Conservation (phyloP, 371 early-diverging fungal genomes). For the Mucor circinelloides region DNA sequence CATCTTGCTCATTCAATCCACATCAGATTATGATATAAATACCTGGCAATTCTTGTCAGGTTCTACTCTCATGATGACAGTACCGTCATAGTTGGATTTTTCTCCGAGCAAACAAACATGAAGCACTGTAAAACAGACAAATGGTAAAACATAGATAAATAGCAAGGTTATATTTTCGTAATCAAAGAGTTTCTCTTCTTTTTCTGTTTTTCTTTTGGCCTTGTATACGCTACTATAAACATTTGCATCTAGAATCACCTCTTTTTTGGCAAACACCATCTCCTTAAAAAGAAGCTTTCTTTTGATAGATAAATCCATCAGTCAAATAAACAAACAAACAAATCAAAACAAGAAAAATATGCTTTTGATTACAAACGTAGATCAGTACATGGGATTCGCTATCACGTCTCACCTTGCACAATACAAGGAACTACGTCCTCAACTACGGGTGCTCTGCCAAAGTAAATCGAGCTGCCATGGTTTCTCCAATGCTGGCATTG, state of each 20-base stretch:
- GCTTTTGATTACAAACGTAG: constrained; percentile 46
- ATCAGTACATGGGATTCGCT: constrained; percentile 45
- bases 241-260: not conserved
- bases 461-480: constrained; percentile 26
- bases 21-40: not conserved
- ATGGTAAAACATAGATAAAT: constrained; percentile 8
- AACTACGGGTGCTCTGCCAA: constrained; percentile 37
- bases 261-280: not conserved
- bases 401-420: constrained; percentile 44
- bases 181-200: not conserved
- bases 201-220: not conserved
- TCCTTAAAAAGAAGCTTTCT: not conserved
- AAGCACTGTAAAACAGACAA: not conserved
- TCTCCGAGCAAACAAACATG: constrained; percentile 14
- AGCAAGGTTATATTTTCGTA: not conserved
- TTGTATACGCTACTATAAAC: not conserved
- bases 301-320: not conserved
- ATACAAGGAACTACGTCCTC: constrained; percentile 22
- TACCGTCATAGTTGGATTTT: not conserved
- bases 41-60: not conserved
- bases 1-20: not conserved
- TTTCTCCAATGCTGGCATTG: constrained; percentile 26
- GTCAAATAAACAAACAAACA: not conserved
- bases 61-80: not conserved
- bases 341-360: constrained; percentile 21